Conservation (phyloP, 805 yeast species). For the Candida sakaeoensis region DNA sequence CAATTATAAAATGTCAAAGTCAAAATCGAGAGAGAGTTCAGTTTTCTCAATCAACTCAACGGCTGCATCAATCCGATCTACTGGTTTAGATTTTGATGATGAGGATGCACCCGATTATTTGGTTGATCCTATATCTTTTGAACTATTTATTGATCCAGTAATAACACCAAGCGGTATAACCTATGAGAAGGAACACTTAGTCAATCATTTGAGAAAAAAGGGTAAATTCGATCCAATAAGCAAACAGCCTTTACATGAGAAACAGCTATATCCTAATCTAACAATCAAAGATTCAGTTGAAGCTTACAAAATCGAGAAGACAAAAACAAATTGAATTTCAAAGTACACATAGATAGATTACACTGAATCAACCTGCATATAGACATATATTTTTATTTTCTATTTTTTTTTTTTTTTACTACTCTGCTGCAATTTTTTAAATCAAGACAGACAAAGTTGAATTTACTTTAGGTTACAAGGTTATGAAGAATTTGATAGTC, state of each 20-base stretch:
- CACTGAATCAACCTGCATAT: neutral
- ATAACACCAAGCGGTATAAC: slow-evolving; percentile 42
- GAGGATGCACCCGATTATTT: slow-evolving; percentile 38
- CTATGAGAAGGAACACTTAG: slow-evolving; percentile 38
- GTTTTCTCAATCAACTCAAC: slow-evolving; percentile 2
- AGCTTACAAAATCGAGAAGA: slow-evolving; percentile 15
- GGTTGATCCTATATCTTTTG: slow-evolving; percentile 41
- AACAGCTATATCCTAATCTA: slow-evolving; percentile 38
- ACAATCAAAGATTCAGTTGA: slow-evolving; percentile 37
- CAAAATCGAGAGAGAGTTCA: slow-evolving; percentile 7
- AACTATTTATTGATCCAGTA: slow-evolving; percentile 40
- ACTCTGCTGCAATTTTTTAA: neutral
- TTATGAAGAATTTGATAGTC: slow-evolving; percentile 49
- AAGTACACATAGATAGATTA: neutral
- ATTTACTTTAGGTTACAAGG: neutral
- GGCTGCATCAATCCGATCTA: neutral
- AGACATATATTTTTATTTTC: neutral
- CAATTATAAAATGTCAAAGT: slow-evolving; percentile 7
- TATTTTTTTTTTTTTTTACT: neutral
- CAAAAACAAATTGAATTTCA: neutral
- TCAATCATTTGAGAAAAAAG: slow-evolving; percentile 30
- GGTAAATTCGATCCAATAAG: slow-evolving; percentile 41
- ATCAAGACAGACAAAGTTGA: neutral
- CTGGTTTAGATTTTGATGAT: slow-evolving; percentile 9
- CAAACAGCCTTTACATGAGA: slow-evolving; percentile 26